Evolutionary conservation across 73 alveolate genomes (phyloP).

Genomic region (Strombidium stylifer): DNA sequence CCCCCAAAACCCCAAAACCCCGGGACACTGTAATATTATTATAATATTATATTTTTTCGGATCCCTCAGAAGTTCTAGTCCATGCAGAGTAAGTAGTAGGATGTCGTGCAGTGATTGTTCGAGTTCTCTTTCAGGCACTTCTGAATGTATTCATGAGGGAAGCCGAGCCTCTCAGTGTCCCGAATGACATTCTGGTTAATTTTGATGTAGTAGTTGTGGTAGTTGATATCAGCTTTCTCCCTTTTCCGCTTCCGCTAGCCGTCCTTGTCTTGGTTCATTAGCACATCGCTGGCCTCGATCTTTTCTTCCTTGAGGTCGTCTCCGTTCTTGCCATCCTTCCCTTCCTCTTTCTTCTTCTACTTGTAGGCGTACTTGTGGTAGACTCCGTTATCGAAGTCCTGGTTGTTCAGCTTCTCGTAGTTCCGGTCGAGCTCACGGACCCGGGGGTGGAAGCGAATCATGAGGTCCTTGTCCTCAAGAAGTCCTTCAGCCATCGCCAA

Average conservation of each 20-base stretch:
- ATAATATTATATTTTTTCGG: too few relatives aligned
- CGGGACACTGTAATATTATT: too few relatives aligned
- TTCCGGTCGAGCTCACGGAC: constrained; percentile 83
- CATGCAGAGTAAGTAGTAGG: constrained; percentile 33
- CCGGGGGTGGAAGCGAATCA: constrained; percentile 65
- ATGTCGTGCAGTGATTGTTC: constrained; percentile 43
- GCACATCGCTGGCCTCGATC: not conserved
- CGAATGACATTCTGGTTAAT: constrained; percentile 27
- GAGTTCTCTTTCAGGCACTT: constrained; percentile 42
- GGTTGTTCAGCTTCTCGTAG: constrained; percentile 81
- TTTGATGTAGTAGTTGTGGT: constrained; percentile 6
- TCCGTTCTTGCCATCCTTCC: not conserved
- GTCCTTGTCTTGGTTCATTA: too few relatives aligned
- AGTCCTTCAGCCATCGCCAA: not conserved
- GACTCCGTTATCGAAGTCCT: constrained; percentile 87
- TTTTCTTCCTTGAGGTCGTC: constrained; percentile 13
- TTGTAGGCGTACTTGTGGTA: constrained; percentile 52
- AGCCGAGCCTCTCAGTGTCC: constrained; percentile 27
- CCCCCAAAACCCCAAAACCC: too few relatives aligned
- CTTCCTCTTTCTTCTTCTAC: constrained; percentile 18
- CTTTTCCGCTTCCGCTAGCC: too few relatives aligned
- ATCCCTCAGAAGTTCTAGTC: constrained; percentile 56
- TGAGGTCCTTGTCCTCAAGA: constrained; percentile 56
- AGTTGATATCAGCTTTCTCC: too few relatives aligned
- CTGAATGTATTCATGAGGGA: constrained; percentile 35